Percentiles rank a stretch among this genome's conserved stretches.
Conservation (phyloP, 345 rosid species). For the Eucalyptus curtisii region DNA sequence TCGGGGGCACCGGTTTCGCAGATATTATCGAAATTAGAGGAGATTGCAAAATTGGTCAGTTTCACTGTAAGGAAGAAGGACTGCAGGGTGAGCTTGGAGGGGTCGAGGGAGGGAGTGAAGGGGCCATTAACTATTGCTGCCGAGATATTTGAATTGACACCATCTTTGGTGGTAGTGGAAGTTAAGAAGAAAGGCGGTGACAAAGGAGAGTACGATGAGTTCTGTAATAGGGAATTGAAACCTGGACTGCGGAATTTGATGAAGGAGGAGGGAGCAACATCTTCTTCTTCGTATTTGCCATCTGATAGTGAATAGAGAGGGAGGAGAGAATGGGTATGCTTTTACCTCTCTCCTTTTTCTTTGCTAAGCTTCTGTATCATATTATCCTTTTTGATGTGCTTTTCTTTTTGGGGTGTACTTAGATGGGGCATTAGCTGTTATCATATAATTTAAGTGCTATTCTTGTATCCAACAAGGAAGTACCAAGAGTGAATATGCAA, state of each 20-base stretch:
- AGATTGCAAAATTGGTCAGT: constrained; percentile 53
- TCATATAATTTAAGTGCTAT: not conserved
- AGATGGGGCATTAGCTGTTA: not conserved
- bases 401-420: not conserved
- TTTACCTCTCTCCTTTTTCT: not conserved
- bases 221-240: constrained; percentile 55
- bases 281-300: constrained; percentile 33
- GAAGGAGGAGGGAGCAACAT: constrained; percentile 25
- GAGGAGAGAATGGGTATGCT: constrained; percentile 21
- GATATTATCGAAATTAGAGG: constrained; percentile 59
- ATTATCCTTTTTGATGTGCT: constrained; percentile 9
- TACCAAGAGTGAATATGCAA: not conserved
- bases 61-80: constrained; percentile 76
- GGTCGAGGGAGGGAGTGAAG: constrained; percentile 47
- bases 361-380: not conserved
- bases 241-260: constrained; percentile 61
- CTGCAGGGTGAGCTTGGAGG: constrained; percentile 63
- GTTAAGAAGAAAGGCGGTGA: constrained; percentile 88
- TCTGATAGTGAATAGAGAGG: constrained; percentile 49
- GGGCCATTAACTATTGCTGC: constrained; percentile 56
- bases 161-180: constrained; percentile 64
- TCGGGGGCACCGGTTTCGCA: constrained; percentile 52
- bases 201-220: constrained; percentile 72
- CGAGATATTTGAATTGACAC: constrained; percentile 55
- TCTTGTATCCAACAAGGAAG: constrained; percentile 9